Percentiles rank a stretch among this genome's conserved stretches.
Evolutionary conservation across 2,329 filamentous ascomycete species (phyloP).

Genomic region (Fusarium tupiense): DNA sequence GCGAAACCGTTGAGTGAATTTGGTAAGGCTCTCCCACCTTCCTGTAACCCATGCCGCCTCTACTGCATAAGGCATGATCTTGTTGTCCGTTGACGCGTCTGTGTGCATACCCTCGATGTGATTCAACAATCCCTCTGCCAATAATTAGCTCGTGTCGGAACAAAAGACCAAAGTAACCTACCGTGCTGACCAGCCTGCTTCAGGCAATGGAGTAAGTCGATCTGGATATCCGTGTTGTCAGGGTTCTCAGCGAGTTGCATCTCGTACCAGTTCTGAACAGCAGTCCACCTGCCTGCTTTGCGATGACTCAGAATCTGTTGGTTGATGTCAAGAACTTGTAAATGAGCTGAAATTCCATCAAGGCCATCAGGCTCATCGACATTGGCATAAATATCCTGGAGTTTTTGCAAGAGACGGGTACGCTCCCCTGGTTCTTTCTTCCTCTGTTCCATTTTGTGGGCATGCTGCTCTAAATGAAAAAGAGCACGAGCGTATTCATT

Average conservation of each 20-base stretch:
- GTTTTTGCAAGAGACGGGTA: constrained; percentile 75
- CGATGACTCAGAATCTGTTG: constrained; percentile 93
- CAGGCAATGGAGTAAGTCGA: constrained; percentile 86
- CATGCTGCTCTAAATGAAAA: constrained; percentile 95
- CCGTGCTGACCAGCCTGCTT: constrained; percentile 96
- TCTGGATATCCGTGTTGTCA: constrained; percentile 78
- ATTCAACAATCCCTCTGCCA: constrained; percentile 81
- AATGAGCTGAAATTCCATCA: constrained; percentile 89
- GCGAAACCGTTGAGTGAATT: constrained; percentile 68
- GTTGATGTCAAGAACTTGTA: constrained; percentile 88
- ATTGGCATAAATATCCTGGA: constrained; percentile 95
- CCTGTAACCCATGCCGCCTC: constrained; percentile 93
- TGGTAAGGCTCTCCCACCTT: constrained; percentile 79
- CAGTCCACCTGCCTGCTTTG: constrained; percentile 92
- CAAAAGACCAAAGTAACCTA: constrained; percentile 59
- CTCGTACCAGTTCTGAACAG: constrained; percentile 98
- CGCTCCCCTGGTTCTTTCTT: constrained; percentile 61
- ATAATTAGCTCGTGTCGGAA: constrained; percentile 32
- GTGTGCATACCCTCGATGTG: constrained; percentile 81
- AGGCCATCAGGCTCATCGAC: constrained; percentile 98
- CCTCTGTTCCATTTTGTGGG: constrained; percentile 61
- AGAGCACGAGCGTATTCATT: constrained; percentile 91
- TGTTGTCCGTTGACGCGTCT: constrained; percentile 62
- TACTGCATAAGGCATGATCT: constrained; percentile 82
- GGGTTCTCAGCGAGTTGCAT: constrained; percentile 85